Conservation (phyloP, 345 rosid species). For the Pelargonium nanum region DNA sequence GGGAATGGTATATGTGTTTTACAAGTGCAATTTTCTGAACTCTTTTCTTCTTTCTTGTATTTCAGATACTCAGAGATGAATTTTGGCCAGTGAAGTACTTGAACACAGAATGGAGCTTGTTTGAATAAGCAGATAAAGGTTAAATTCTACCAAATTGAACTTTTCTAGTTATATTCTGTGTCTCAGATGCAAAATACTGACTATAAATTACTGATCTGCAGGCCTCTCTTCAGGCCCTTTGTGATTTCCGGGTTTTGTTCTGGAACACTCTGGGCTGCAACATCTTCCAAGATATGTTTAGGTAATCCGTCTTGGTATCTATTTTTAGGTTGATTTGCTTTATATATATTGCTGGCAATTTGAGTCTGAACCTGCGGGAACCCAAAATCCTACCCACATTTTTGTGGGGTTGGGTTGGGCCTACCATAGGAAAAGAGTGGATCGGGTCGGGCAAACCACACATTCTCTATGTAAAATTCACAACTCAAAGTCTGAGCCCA, state of each 20-base stretch:
- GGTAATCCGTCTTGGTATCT: background rate
- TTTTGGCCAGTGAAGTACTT: slow-evolving; percentile 52
- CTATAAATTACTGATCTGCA: slow-evolving; percentile 29
- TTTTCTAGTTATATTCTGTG: background rate
- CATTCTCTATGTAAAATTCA: too few relatives aligned
- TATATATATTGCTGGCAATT: too few relatives aligned
- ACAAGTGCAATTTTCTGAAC: background rate
- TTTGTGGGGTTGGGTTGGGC: too few relatives aligned
- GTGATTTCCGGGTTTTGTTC: slow-evolving; percentile 42
- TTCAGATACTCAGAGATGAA: slow-evolving; percentile 74
- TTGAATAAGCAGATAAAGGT: slow-evolving; percentile 34
- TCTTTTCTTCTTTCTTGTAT: background rate
- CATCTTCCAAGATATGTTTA: background rate
- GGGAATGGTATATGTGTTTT: background rate
- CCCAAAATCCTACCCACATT: too few relatives aligned
- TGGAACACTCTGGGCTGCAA: slow-evolving; percentile 24
- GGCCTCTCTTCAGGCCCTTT: slow-evolving; percentile 45
- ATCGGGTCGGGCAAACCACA: too few relatives aligned
- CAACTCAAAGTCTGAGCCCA: too few relatives aligned
- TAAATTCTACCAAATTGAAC: slow-evolving; percentile 11
- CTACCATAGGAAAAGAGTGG: too few relatives aligned
- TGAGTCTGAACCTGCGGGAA: too few relatives aligned
- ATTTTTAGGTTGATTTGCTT: too few relatives aligned
- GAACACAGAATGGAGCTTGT: slow-evolving; percentile 19
- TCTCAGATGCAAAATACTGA: slow-evolving; percentile 17